Evolutionary conservation across 2,329 filamentous ascomycete genomes (phyloP), one percentile per base, ranked within the genome.

Genomic region (Kalmusia sp.): DNA sequence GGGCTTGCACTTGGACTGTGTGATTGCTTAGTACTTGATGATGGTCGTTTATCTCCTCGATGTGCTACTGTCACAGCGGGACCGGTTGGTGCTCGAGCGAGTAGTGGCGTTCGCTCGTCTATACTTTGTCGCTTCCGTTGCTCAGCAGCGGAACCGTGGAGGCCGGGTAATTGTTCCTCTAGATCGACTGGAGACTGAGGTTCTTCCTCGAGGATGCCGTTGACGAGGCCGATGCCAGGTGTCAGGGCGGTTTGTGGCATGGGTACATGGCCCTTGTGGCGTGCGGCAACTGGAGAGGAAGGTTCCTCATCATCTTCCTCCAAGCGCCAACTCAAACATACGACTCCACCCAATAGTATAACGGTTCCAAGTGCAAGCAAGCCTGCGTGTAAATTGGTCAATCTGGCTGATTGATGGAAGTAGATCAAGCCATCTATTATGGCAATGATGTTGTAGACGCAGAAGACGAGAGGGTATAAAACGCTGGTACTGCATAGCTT

Each of bases 381-480:
- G 31, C 87, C 86, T 14, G 90, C 93, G 67, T 91, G 88, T 2
- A 95, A 76, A 0, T 86, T 82, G 14, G 88, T 87, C 58, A 99
- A 86, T 51, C 90, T 83, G 59, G 92, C 88, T 48, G 89, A 90
- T 76, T 99, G 95, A 65, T 89, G 84, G 78, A 98, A 99, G 77
- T 98, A 99, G 66, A 99, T 96, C 63, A 99, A 82, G 27, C 95
- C 95, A 76, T 99, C 95, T 63, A 98, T 81, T 63, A 99, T 99
- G 61, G 95, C 95, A 69, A 98, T 93, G 68, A 99, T 96, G 81
- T 99, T 99, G 82, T 98, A 99, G 60, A 98, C 87, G 82, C 95
- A 99, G 77, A 99, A 99, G 33, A 98, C 93, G 64, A 98, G 88
- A 4, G 95, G 95, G 75, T 99, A 99, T 62, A 99, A 82, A 57